These are phyloP conservation scores for Aspergillus caelatus DNA, from an alignment of 2,329 filamentous ascomycete genomes.

Conservation along the genomic window DNA sequence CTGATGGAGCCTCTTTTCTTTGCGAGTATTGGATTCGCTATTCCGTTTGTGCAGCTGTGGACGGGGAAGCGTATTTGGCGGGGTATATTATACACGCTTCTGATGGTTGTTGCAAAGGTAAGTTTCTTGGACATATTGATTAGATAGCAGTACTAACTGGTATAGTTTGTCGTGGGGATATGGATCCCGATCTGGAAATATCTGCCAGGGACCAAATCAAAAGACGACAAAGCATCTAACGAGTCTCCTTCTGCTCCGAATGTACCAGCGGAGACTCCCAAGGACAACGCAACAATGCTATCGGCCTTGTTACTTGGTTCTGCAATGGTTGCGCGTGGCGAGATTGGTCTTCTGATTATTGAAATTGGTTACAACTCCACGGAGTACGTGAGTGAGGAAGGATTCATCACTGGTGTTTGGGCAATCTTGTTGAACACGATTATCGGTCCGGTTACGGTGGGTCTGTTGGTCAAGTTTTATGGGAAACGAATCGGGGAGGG, in stretches of 20 bases:
- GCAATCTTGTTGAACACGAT: constrained; percentile 38
- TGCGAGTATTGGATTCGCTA: constrained; percentile 35
- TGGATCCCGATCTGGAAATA: constrained; percentile 31
- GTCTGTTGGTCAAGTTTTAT: constrained; percentile 28
- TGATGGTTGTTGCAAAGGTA: constrained; percentile 37
- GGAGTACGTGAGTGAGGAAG: constrained; percentile 44
- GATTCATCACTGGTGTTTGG: constrained; percentile 33
- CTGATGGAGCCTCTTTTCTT: constrained; percentile 38
- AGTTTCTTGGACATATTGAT: not conserved
- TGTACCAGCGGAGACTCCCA: not conserved
- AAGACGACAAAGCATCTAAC: not conserved
- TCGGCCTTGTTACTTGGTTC: constrained; percentile 31
- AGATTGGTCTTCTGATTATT: constrained; percentile 37
- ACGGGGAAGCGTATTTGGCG: constrained; percentile 36
- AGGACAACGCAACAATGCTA: constrained; percentile 10
- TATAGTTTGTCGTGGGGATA: constrained; percentile 30
- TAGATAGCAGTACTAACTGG: not conserved
- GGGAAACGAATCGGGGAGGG: constrained; percentile 26
- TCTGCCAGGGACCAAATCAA: not conserved
- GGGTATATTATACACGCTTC: constrained; percentile 31
- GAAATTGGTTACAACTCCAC: constrained; percentile 37
- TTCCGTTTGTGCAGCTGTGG: constrained; percentile 36
- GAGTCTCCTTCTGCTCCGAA: not conserved
- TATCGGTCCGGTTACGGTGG: constrained; percentile 31
- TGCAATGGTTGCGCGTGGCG: constrained; percentile 37